These are phyloP conservation scores for Acanthamoeba lenticulata DNA, from an alignment of 208 protist genomes.

Conservation along the genomic window DNA sequence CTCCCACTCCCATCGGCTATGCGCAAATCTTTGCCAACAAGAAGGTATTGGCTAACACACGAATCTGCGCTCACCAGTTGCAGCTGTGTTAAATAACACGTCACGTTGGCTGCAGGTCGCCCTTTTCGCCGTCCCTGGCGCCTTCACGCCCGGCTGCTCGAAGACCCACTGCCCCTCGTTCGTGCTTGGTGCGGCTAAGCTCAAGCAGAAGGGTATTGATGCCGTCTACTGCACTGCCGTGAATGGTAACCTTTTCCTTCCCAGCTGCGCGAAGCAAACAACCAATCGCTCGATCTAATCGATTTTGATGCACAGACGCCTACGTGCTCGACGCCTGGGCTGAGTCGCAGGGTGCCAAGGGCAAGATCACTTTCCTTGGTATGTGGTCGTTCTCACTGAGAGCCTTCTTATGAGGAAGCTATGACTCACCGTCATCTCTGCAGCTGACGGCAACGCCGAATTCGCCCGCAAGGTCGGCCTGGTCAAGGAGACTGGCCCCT, in stretches of 20 bases:
- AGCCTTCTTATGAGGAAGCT: neutral
- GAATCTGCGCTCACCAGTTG: neutral
- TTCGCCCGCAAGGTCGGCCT: slow-evolving; percentile 45
- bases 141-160: slow-evolving; percentile 72
- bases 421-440: neutral
- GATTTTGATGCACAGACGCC: neutral
- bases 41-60: neutral
- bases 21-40: slow-evolving; percentile 51
- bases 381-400: neutral
- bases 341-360: slow-evolving; percentile 14
- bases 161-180: slow-evolving; percentile 66
- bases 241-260: neutral
- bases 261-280: too few relatives aligned
- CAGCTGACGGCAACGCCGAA: slow-evolving; percentile 65
- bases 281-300: too few relatives aligned
- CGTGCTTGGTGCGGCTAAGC: slow-evolving; percentile 4
- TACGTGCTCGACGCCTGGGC: slow-evolving; percentile 69
- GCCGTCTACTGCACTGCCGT: slow-evolving; percentile 68
- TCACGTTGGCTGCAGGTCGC: neutral
- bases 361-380: slow-evolving; percentile 69
- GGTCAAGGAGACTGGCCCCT: neutral
- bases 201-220: slow-evolving; percentile 55
- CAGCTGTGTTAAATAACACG: neutral
- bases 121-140: slow-evolving; percentile 67
- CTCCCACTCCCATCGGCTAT: neutral